Conservation (phyloP, 1,284 basidiomycete species). For the Ceraceosorus guamensis region DNA sequence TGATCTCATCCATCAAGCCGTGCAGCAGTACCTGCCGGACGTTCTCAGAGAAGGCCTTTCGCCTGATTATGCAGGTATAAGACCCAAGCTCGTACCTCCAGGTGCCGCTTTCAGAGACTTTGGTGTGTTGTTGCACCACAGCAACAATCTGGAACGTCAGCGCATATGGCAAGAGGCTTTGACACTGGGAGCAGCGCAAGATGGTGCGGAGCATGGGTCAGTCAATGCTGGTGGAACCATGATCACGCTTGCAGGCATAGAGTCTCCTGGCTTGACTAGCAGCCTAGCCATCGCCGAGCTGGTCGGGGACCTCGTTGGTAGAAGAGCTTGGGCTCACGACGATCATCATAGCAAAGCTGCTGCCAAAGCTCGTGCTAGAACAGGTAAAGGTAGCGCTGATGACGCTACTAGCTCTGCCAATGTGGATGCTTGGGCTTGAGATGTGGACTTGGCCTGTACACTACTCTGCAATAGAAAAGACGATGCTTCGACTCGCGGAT, state of each 20-base stretch:
- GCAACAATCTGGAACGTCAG: conserved; percentile 22
- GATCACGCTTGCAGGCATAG: conserved; percentile 55
- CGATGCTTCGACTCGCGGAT: no score
- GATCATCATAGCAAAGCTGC: no score
- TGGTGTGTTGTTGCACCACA: conserved; percentile 47
- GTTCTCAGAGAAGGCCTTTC: conserved; percentile 62
- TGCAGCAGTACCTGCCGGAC: conserved; percentile 62
- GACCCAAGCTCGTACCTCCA: conserved; percentile 77
- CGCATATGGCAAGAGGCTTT: conserved; percentile 28
- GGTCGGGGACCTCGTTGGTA: conserved; percentile 50
- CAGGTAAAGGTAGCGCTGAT: no score
- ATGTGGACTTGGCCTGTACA: no score
- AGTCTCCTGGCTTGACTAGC: conserved; percentile 55
- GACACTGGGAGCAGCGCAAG: not conserved
- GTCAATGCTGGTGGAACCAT: conserved; percentile 21
- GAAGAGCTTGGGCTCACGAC: conserved; percentile 48
- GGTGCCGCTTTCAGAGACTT: conserved; percentile 74
- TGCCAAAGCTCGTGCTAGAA: no score
- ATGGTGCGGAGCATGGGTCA: not conserved
- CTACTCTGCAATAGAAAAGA: no score
- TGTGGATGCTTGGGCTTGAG: no score
- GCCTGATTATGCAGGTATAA: conserved; percentile 84
- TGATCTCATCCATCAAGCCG: conserved; percentile 30
- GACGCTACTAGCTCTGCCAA: no score
- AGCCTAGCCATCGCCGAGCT: conserved; percentile 53